Conservation (phyloP, 129 eudicot genomes). For the Mikania micrantha region DNA sequence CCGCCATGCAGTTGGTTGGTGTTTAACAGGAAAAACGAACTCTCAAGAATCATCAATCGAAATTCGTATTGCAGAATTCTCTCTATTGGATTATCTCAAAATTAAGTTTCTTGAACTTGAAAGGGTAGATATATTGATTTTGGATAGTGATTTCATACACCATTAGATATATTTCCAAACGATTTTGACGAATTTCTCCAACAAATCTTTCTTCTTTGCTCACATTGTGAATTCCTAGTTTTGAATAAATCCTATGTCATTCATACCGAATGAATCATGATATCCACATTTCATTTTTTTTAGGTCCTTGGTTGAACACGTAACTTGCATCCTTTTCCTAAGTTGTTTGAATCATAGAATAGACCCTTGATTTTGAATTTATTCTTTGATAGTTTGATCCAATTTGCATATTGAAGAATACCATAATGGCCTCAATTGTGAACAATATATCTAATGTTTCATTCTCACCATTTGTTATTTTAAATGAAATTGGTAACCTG, state of each 20-base stretch:
- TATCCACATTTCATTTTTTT: constrained; percentile 18
- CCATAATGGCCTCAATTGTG: constrained; percentile 7
- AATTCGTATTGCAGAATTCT: too few species aligned
- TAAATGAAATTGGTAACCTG: constrained; percentile 20
- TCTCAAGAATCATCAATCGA: too few species aligned
- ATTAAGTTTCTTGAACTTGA: too few species aligned
- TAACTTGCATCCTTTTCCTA: not conserved
- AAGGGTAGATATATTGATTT: too few species aligned
- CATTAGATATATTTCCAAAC: too few species aligned
- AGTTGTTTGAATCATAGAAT: constrained; percentile 1
- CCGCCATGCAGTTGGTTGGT: too few species aligned
- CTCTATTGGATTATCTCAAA: too few species aligned
- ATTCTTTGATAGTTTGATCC: not conserved
- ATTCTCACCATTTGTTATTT: constrained; percentile 26
- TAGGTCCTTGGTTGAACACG: constrained; percentile 10
- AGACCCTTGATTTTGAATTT: not conserved
- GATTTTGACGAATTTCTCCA: too few species aligned
- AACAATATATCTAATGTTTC: not conserved
- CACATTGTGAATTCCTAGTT: too few species aligned
- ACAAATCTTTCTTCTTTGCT: too few species aligned
- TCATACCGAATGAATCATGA: constrained; percentile 24
- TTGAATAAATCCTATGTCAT: constrained; percentile 21
- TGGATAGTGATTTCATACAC: too few species aligned
- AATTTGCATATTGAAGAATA: not conserved
- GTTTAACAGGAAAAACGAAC: too few species aligned